phyloP scores from a whole-genome alignment of 495 filamentous ascomycete genomes.

The Neurospora sp. region DNA sequence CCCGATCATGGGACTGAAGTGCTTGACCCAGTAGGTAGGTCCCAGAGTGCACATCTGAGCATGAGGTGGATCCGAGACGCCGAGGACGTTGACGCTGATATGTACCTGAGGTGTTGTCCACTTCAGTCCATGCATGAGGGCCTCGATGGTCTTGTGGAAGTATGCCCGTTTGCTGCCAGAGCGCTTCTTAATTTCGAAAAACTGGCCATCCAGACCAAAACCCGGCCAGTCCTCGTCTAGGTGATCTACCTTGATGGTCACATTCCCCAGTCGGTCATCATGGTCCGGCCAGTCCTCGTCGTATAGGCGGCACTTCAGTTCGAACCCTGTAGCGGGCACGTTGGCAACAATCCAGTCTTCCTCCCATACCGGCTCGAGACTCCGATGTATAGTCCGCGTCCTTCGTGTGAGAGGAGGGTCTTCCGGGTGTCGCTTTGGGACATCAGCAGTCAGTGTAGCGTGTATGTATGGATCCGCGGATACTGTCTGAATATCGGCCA shows the following conservation, averaged over 20 bases:
- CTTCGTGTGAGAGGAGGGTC: constrained; percentile 62
- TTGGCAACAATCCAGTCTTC: constrained; percentile 81
- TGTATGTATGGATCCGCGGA: constrained; percentile 78
- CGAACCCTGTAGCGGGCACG: constrained; percentile 67
- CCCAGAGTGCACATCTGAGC: constrained; percentile 72
- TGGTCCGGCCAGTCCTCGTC: constrained; percentile 85
- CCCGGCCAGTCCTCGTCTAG: constrained; percentile 59
- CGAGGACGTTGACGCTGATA: constrained; percentile 63
- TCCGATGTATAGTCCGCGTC: constrained; percentile 62
- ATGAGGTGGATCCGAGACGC: constrained; percentile 63
- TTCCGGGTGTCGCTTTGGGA: constrained; percentile 69
- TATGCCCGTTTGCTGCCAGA: constrained; percentile 81
- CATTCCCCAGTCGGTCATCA: constrained; percentile 81
- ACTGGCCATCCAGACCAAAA: constrained; percentile 43
- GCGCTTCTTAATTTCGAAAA: constrained; percentile 69
- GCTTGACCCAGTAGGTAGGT: constrained; percentile 67
- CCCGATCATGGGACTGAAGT: constrained; percentile 84
- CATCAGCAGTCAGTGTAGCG: constrained; percentile 51
- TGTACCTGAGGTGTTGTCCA: constrained; percentile 37
- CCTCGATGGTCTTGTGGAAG: constrained; percentile 49
- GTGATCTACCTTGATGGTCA: constrained; percentile 49
- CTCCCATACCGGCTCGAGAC: constrained; percentile 69
- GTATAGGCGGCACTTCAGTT: constrained; percentile 68
- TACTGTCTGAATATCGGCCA: constrained; percentile 64
- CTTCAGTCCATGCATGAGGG: constrained; percentile 29